These are phyloP conservation scores for Lentinula sp. DNA, from an alignment of 768 basidiomycete genomes.

Conservation along the genomic window DNA sequence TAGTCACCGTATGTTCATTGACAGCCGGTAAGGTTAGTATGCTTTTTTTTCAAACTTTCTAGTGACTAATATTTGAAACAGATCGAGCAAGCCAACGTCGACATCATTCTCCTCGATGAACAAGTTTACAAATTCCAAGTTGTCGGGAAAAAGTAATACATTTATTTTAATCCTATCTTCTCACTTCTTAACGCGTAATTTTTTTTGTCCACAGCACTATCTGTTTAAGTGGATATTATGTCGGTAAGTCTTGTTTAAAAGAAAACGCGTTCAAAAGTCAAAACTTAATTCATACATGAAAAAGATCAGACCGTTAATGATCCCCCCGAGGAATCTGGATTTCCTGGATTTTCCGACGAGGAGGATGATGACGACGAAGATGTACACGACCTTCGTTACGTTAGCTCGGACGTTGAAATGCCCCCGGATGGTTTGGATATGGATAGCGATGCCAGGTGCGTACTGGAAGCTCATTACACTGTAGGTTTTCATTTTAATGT, in stretches of 20 bases:
- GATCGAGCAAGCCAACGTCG: conserved; percentile 73
- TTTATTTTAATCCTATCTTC: neutral
- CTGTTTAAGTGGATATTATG: conserved; percentile 81
- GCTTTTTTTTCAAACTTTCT: neutral
- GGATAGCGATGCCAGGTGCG: conserved; percentile 50
- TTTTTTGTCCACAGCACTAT: conserved; percentile 42
- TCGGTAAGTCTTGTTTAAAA: conserved; percentile 41
- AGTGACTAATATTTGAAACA: conserved; percentile 21
- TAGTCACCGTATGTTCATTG: conserved; percentile 70
- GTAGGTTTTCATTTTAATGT: neutral
- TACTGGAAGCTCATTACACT: conserved; percentile 7
- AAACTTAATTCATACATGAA: conserved; percentile 4
- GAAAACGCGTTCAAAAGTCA: neutral
- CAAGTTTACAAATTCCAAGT: conserved; percentile 63
- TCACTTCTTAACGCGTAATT: conserved; percentile 9
- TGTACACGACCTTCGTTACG: conserved; percentile 62
- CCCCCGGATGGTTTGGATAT: conserved; percentile 47
- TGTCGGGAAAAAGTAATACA: conserved; percentile 74
- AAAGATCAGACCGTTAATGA: conserved; percentile 50
- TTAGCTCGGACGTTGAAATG: conserved; percentile 82
- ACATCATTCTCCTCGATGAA: conserved; percentile 65
- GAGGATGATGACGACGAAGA: conserved; percentile 45
- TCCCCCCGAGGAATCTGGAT: conserved; percentile 29
- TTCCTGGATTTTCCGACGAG: conserved; percentile 39
- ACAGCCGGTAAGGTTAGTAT: conserved; percentile 70